Evolutionary conservation across 768 basidiomycete genomes (phyloP).

Genomic region (Mycena olivaceomarginata): DNA sequence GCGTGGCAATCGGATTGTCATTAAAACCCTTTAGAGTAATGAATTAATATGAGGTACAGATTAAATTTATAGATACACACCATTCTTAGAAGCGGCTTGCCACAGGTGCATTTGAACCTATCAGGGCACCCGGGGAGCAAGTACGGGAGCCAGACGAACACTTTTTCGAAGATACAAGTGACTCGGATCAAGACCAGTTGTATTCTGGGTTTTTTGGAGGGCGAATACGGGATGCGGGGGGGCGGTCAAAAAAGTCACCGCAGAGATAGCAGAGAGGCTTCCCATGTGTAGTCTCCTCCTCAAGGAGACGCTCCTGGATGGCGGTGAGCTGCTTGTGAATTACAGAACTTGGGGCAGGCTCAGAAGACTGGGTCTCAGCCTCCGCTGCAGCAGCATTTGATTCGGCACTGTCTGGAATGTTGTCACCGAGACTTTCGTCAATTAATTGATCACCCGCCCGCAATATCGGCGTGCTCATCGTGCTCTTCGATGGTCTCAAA

Average conservation of each 20-base stretch:
- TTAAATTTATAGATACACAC: constrained; percentile 2
- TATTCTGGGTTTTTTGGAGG: neutral
- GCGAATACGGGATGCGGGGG: constrained; percentile 16
- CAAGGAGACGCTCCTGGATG: too few relatives aligned
- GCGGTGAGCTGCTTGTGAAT: neutral
- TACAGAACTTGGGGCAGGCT: neutral
- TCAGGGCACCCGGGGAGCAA: constrained; percentile 27
- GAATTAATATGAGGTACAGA: neutral
- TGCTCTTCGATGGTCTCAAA: constrained; percentile 18
- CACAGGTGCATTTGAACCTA: constrained; percentile 35
- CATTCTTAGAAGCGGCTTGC: constrained; percentile 15
- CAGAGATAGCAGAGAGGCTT: too few relatives aligned
- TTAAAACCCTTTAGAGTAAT: neutral
- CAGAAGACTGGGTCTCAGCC: neutral
- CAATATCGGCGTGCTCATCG: constrained; percentile 37
- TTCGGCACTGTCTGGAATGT: neutral
- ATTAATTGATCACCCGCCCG: constrained; percentile 15
- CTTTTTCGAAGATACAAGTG: neutral
- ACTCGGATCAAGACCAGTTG: neutral
- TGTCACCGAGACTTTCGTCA: constrained; percentile 25
- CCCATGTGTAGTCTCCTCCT: too few relatives aligned
- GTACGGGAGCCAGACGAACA: constrained; percentile 20
- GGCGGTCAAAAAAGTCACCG: neutral
- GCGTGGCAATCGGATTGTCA: constrained; percentile 5
- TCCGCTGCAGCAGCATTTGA: neutral